Evolutionary conservation across 177 flowering plant genomes (phyloP).

Genomic region (Vitis hybrid): DNA sequence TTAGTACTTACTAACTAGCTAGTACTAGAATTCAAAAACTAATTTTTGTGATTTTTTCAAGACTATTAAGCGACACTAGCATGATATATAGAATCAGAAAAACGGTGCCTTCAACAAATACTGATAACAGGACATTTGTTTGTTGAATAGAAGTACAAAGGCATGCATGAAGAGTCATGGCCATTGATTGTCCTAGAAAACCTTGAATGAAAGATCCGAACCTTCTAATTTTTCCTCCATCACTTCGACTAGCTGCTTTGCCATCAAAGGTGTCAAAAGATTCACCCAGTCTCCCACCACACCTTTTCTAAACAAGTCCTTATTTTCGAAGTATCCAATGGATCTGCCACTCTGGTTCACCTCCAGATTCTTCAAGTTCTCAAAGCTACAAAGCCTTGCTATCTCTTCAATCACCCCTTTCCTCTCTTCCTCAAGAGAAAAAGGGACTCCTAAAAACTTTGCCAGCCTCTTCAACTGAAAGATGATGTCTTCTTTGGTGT

Average conservation of each 20-base stretch:
- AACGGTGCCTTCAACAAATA: no score
- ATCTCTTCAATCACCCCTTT: constrained; percentile 25
- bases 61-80: no score
- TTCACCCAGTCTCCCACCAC: constrained; percentile 38
- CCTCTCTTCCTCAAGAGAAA: constrained; percentile 28
- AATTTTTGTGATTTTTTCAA: no score
- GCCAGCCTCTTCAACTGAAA: constrained; percentile 23
- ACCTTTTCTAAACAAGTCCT: constrained; percentile 35
- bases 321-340: constrained; percentile 22
- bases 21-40: no score
- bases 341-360: constrained; percentile 31
- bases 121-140: no score
- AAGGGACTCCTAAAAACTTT: constrained; percentile 26
- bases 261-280: constrained; percentile 28
- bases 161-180: not conserved
- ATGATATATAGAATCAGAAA: no score
- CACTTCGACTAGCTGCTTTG: constrained; percentile 15
- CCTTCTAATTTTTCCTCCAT: constrained; percentile 31
- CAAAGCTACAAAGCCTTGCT: constrained; percentile 28
- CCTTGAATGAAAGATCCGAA: constrained; percentile 32
- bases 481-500: constrained; percentile 23
- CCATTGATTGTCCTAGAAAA: not conserved
- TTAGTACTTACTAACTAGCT: no score
- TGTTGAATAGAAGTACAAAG: not conserved
- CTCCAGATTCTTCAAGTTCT: constrained; percentile 25